Conservation (phyloP, 2,329 filamentous ascomycete genomes). For the Teratosphaeria nubilosa region DNA sequence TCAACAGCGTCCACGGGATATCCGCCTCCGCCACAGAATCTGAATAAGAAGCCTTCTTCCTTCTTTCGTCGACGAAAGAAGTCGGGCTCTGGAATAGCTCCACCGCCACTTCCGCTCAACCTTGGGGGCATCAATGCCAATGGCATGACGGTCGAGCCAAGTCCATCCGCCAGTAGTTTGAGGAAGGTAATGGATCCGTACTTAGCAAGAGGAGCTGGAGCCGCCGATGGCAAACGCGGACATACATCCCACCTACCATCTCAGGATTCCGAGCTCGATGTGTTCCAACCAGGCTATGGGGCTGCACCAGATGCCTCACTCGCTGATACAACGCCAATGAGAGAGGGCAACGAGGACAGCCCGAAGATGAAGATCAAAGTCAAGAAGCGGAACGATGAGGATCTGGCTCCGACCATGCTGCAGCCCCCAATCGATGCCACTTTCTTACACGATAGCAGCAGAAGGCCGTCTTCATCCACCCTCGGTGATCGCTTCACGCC, state of each 20-base stretch:
- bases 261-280: conserved; percentile 34
- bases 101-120: conserved; percentile 45
- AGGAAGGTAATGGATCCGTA: conserved; percentile 83
- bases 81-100: conserved; percentile 56
- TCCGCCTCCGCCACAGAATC: conserved; percentile 14
- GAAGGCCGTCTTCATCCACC: conserved; percentile 15
- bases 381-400: conserved; percentile 19
- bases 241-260: conserved; percentile 20
- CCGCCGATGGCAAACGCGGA: conserved; percentile 4
- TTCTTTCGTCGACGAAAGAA: conserved; percentile 94
- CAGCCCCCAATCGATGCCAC: conserved; percentile 46
- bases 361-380: conserved; percentile 33
- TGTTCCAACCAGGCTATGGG: conserved; percentile 68
- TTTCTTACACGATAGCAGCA: conserved; percentile 39
- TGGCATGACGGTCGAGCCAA: conserved; percentile 41
- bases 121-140: conserved; percentile 21
- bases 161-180: conserved; percentile 61
- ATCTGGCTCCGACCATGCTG: conserved; percentile 11
- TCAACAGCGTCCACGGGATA: not conserved
- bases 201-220: conserved; percentile 33
- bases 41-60: conserved; percentile 86
- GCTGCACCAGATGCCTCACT: conserved; percentile 64
- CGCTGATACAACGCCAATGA: conserved; percentile 29
- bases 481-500: conserved; percentile 10
- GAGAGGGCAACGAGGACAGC: conserved; percentile 36